phyloP scores from a whole-genome alignment of 2,329 filamentous ascomycete genomes.

The Pezizomycotina sp. region DNA sequence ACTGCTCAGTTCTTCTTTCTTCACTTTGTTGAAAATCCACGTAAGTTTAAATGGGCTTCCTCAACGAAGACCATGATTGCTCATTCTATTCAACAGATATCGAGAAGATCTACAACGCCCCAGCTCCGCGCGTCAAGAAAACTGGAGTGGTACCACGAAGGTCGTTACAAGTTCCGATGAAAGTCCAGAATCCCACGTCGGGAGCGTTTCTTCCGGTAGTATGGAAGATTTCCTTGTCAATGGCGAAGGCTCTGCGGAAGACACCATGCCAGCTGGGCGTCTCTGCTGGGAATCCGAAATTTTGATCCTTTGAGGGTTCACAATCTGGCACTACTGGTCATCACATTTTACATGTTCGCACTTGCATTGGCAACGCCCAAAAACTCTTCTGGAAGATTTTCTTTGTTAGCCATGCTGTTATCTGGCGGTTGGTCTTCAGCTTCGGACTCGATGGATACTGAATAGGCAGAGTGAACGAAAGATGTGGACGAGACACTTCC shows the following conservation, averaged over 20 bases:
- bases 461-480: constrained; percentile 77
- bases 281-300: constrained; percentile 72
- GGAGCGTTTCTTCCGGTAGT: constrained; percentile 15
- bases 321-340: constrained; percentile 29
- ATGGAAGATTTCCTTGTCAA: too few relatives aligned
- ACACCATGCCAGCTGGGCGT: too few relatives aligned
- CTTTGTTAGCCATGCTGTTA: constrained; percentile 63
- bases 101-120: constrained; percentile 90
- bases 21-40: constrained; percentile 80
- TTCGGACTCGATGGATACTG: constrained; percentile 69
- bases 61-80: background rate
- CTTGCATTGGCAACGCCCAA: constrained; percentile 62
- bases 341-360: constrained; percentile 48
- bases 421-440: constrained; percentile 85
- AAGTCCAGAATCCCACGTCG: constrained; percentile 20
- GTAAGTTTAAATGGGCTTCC: constrained; percentile 9
- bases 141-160: constrained; percentile 19
- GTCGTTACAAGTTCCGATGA: constrained; percentile 6
- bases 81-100: constrained; percentile 40
- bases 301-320: constrained; percentile 40
- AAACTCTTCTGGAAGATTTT: constrained; percentile 58
- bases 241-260: constrained; percentile 38
- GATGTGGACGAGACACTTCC: constrained; percentile 89
- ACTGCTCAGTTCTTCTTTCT: constrained; percentile 88
- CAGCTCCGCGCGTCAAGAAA: constrained; percentile 52